A percentile compares a stretch with the other conserved stretches of the same genome.
These are phyloP conservation scores for Cenococcum geophilum DNA, from an alignment of 495 filamentous ascomycete species.

Conservation along the genomic window DNA sequence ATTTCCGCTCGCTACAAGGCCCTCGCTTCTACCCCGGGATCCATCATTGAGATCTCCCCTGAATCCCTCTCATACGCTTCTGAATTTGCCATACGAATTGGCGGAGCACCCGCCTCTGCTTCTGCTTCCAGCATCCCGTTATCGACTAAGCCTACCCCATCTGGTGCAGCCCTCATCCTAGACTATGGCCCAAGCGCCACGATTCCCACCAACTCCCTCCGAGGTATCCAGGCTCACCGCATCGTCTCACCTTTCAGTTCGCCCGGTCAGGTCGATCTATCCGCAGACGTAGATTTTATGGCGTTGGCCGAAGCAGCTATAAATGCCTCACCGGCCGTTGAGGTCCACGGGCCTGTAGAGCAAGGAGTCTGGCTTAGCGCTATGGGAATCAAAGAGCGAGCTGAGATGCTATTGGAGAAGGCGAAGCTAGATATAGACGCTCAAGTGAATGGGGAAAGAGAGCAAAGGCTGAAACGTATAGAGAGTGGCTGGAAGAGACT, in stretches of 20 bases:
- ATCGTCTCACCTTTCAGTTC: slow-evolving; percentile 67
- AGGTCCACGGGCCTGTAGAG: slow-evolving; percentile 88
- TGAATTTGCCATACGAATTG: slow-evolving; percentile 79
- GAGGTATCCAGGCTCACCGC: slow-evolving; percentile 72
- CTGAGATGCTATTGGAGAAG: slow-evolving; percentile 55
- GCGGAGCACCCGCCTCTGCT: slow-evolving; percentile 45
- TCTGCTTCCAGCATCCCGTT: slow-evolving; percentile 35
- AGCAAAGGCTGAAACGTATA: slow-evolving; percentile 48
- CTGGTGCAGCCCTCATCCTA: slow-evolving; percentile 82
- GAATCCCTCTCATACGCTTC: slow-evolving; percentile 70
- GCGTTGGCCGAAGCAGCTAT: slow-evolving; percentile 77
- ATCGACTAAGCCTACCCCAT: slow-evolving; percentile 51
- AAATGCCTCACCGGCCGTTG: slow-evolving; percentile 65
- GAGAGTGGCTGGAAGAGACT: slow-evolving; percentile 70
- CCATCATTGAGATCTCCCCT: slow-evolving; percentile 82
- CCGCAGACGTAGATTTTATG: slow-evolving; percentile 85
- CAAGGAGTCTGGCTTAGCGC: slow-evolving; percentile 70
- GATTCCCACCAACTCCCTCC: slow-evolving; percentile 78
- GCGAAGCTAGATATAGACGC: slow-evolving; percentile 29
- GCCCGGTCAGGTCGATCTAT: slow-evolving; percentile 78
- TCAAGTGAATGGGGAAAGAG: slow-evolving; percentile 8
- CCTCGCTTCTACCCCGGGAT: slow-evolving; percentile 55
- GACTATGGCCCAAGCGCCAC: slow-evolving; percentile 81
- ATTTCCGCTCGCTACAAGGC: slow-evolving; percentile 74
- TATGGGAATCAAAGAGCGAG: slow-evolving; percentile 78